A percentile compares a stretch with the other conserved stretches of the same genome.
phyloP scores from a whole-genome alignment of 768 basidiomycete genomes.

The Tubosaeta sp. region DNA sequence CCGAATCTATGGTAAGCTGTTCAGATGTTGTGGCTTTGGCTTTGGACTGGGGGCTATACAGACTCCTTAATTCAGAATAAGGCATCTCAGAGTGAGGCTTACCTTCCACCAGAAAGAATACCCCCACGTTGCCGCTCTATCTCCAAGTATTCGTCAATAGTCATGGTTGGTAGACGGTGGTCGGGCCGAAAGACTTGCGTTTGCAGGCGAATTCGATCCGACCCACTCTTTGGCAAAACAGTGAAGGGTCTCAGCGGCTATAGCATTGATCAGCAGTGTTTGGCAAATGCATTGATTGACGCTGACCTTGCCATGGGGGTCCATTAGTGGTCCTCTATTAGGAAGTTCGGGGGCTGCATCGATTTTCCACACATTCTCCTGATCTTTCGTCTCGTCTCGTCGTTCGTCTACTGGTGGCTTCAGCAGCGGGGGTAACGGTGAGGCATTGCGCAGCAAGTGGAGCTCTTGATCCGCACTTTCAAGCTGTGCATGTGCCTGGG shows the following conservation, averaged over 20 bases:
- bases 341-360: constrained; percentile 49
- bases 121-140: constrained; percentile 82
- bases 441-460: constrained; percentile 58
- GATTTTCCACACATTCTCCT: constrained; percentile 67
- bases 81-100: constrained; percentile 27
- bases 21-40: constrained; percentile 64
- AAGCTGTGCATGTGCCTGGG: constrained; percentile 63
- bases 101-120: constrained; percentile 87
- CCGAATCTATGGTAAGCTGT: constrained; percentile 71
- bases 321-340: constrained; percentile 63
- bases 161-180: constrained; percentile 90
- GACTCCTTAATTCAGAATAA: constrained; percentile 5
- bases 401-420: constrained; percentile 34
- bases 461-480: constrained; percentile 69
- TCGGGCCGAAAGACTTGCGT: constrained; percentile 80
- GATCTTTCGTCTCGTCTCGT: constrained; percentile 37
- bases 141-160: constrained; percentile 90
- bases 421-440: constrained; percentile 34
- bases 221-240: constrained; percentile 70
- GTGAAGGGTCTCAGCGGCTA: constrained; percentile 91
- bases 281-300: neutral
- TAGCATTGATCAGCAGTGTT: constrained; percentile 6
- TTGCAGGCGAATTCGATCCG: constrained; percentile 69
- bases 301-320: constrained; percentile 70
- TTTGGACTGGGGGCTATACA: constrained; percentile 59